phyloP scores from a whole-genome alignment of 106 monocot species.

The Acorus calamus region DNA sequence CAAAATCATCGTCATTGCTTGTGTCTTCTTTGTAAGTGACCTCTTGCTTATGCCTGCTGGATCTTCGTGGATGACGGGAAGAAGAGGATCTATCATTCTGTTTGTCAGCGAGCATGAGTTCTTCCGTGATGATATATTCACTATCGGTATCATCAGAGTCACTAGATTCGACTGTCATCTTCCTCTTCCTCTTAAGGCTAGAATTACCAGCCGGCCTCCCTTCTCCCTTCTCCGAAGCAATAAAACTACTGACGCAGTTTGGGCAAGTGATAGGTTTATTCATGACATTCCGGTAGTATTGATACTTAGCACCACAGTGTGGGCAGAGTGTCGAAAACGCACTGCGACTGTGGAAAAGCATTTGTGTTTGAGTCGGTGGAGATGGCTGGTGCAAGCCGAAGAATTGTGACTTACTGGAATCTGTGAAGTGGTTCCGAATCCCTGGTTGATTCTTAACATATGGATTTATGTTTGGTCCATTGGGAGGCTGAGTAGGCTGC shows the following conservation, averaged over 20 bases:
- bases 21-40: slow-evolving; percentile 37
- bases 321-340: slow-evolving; percentile 64
- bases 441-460: background rate
- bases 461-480: slow-evolving; percentile 1
- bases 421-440: background rate
- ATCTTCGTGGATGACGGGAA: slow-evolving; percentile 26
- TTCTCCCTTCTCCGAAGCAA: slow-evolving; percentile 4
- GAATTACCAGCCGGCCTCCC: slow-evolving; percentile 14
- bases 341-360: too few species aligned
- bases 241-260: slow-evolving; percentile 5
- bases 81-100: slow-evolving; percentile 5
- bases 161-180: slow-evolving; percentile 21
- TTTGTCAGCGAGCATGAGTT: slow-evolving; percentile 6
- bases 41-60: slow-evolving; percentile 40
- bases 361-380: too few species aligned
- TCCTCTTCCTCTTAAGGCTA: slow-evolving; percentile 30
- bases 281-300: slow-evolving; percentile 41
- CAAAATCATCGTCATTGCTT: slow-evolving; percentile 34
- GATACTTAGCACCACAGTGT: slow-evolving; percentile 42
- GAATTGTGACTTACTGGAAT: background rate
- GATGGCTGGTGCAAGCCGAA: slow-evolving; percentile 8
- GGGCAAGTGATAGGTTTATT: slow-evolving; percentile 19
- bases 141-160: slow-evolving; percentile 19
- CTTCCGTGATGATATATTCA: slow-evolving; percentile 15
- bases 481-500: slow-evolving; percentile 7